Evolutionary conservation across 306 rosid genomes (phyloP).

Genomic region (Comarum palustre): DNA sequence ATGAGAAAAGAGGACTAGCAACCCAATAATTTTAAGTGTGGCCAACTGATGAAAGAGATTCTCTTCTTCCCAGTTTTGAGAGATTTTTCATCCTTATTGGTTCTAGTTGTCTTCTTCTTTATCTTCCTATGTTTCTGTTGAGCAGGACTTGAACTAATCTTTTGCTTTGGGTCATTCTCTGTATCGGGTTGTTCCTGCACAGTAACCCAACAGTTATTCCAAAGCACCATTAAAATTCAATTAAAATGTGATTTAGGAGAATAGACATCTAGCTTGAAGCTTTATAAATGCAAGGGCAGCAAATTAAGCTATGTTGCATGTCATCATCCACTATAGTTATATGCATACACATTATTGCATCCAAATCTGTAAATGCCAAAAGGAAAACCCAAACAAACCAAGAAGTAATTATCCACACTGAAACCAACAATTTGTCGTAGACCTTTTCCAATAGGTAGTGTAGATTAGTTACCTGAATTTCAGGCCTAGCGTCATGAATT

Average conservation of each 20-base stretch:
- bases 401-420: not conserved
- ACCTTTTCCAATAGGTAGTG: not conserved
- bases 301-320: not conserved
- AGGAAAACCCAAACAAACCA: not conserved
- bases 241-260: constrained; percentile 4
- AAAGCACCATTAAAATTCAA: not conserved
- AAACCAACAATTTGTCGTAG: not conserved
- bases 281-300: not conserved
- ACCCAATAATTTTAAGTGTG: constrained; percentile 56
- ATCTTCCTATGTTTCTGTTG: constrained; percentile 36
- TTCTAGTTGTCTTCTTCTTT: constrained; percentile 24
- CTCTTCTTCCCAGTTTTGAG: constrained; percentile 45
- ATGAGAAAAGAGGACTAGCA: constrained; percentile 31
- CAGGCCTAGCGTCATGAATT: constrained; percentile 17
- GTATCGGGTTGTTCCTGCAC: constrained; percentile 46
- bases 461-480: constrained; percentile 34
- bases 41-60: constrained; percentile 45
- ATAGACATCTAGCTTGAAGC: not conserved
- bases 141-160: constrained; percentile 21
- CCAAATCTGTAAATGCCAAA: not conserved
- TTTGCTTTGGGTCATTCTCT: constrained; percentile 12
- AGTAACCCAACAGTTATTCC: not conserved
- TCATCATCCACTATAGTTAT: constrained; percentile 14
- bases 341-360: not conserved
- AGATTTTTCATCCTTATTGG: constrained; percentile 41